Conservation (phyloP, 169 alveolate species). For the Plasmodium vivax region DNA sequence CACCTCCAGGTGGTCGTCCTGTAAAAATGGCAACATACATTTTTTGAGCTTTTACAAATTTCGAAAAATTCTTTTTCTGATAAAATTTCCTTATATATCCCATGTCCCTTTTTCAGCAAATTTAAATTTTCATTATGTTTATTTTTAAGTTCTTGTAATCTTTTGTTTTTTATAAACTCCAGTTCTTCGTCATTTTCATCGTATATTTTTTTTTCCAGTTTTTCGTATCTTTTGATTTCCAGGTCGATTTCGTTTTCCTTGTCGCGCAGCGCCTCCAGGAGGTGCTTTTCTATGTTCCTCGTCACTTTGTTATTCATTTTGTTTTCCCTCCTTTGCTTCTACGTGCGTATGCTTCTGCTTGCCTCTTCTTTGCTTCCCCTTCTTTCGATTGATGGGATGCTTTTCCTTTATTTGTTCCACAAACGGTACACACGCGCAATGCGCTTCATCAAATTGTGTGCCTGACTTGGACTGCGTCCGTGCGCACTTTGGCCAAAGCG, state of each 20-base stretch:
- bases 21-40: slow-evolving; percentile 83
- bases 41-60: slow-evolving; percentile 78
- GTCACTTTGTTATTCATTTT: slow-evolving; percentile 43
- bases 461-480: background rate
- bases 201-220: slow-evolving; percentile 77
- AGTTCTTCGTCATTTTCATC: slow-evolving; percentile 80
- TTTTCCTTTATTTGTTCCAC: background rate
- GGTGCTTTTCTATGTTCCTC: slow-evolving; percentile 61
- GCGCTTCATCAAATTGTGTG: background rate
- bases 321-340: background rate
- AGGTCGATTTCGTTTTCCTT: slow-evolving; percentile 83
- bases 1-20: slow-evolving; percentile 85
- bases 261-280: slow-evolving; percentile 77
- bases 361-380: background rate
- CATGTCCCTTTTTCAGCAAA: slow-evolving; percentile 80
- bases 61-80: slow-evolving; percentile 85
- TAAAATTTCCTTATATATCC: slow-evolving; percentile 80
- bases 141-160: slow-evolving; percentile 80
- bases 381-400: background rate
- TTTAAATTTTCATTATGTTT: slow-evolving; percentile 76
- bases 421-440: background rate
- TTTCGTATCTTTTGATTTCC: slow-evolving; percentile 75
- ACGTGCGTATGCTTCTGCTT: background rate
- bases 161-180: slow-evolving; percentile 79
- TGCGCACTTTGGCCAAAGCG: background rate